These are phyloP conservation scores for Tylopilus sp. DNA, from an alignment of 768 basidiomycete species.

Conservation along the genomic window DNA sequence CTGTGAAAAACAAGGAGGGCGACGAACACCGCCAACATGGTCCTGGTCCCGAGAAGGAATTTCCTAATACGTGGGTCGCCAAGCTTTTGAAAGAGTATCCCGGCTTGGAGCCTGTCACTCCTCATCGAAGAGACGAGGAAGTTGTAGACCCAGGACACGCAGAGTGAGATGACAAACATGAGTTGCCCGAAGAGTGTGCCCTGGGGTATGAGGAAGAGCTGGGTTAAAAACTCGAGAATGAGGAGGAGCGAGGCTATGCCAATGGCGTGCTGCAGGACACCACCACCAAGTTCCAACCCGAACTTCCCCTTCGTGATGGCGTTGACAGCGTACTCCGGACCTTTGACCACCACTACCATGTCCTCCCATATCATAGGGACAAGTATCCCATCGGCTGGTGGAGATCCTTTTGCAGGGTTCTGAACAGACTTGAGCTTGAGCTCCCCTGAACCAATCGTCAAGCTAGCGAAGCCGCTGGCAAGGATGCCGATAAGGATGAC, in stretches of 20 bases:
- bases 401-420: conserved; percentile 15
- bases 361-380: conserved; percentile 7
- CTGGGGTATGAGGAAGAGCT: conserved; percentile 33
- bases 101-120: conserved; percentile 17
- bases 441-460: conserved; percentile 24
- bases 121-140: conserved; percentile 31
- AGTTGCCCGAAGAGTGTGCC: conserved; percentile 32
- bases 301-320: conserved; percentile 29
- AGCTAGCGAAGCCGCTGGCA: conserved; percentile 25
- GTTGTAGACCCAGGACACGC: conserved; percentile 34
- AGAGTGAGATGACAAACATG: conserved; percentile 32
- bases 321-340: conserved; percentile 26
- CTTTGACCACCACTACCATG: conserved; percentile 27
- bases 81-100: conserved; percentile 18
- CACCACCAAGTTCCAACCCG: conserved; percentile 10
- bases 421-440: conserved; percentile 13
- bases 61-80: conserved; percentile 9
- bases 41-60: conserved; percentile 16
- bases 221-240: conserved; percentile 28
- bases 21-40: conserved; percentile 13
- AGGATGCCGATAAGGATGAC: conserved; percentile 32
- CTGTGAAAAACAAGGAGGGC: conserved; percentile 12
- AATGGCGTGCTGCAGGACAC: conserved; percentile 5
- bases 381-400: conserved; percentile 29
- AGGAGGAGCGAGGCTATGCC: conserved; percentile 28